phyloP scores from a whole-genome alignment of 225 moss, liverwort and hornwort genomes.

The Straminergon stramineum region DNA sequence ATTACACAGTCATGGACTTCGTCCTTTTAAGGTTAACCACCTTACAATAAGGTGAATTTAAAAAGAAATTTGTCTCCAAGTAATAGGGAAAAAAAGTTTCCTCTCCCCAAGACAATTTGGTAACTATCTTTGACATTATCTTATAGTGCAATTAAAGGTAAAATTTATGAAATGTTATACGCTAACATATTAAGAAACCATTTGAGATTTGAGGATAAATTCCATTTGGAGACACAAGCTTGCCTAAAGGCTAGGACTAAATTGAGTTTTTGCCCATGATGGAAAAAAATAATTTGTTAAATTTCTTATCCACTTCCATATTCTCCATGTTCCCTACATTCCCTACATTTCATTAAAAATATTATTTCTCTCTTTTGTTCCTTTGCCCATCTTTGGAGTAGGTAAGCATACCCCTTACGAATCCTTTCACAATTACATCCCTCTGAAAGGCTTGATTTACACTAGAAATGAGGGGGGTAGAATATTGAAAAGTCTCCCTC shows the following conservation, averaged over 20 bases:
- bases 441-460: not conserved
- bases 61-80: not conserved
- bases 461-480: accelerated
- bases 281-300: too few relatives aligned
- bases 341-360: too few relatives aligned
- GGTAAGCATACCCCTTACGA: accelerated
- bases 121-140: not conserved
- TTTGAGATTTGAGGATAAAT: not conserved
- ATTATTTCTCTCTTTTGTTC: too few relatives aligned
- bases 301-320: too few relatives aligned
- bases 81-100: not conserved
- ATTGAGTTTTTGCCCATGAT: too few relatives aligned
- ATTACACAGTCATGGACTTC: accelerated
- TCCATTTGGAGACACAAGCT: not conserved
- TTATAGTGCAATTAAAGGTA: not conserved
- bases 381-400: too few relatives aligned
- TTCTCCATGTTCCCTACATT: too few relatives aligned
- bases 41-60: not conserved
- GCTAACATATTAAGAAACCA: not conserved
- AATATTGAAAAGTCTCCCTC: too few relatives aligned
- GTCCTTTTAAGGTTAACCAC: not conserved
- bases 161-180: not conserved
- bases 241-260: too few relatives aligned
- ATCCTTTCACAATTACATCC: accelerated
- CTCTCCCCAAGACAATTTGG: accelerated